These are phyloP conservation scores for Thuja plicata DNA, from an alignment of 83 land plant genomes.

Conservation along the genomic window DNA sequence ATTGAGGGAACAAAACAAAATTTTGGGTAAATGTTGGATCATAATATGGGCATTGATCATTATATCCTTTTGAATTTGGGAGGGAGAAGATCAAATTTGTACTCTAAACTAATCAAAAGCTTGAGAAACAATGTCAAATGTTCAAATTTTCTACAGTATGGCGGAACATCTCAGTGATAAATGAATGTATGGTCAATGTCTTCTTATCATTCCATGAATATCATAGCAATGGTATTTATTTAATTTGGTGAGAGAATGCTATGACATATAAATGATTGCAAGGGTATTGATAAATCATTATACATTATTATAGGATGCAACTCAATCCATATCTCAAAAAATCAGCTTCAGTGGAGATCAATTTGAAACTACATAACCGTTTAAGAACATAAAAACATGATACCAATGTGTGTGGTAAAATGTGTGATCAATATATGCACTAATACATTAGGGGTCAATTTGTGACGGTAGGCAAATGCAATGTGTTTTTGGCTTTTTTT, in stretches of 20 bases:
- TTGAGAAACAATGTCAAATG: neutral
- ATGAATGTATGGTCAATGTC: neutral
- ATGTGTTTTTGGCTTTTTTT: too few species aligned
- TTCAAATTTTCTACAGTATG: neutral
- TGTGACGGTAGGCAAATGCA: too few species aligned
- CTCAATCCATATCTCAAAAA: too few species aligned
- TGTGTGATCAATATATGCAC: too few species aligned
- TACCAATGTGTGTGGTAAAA: too few species aligned
- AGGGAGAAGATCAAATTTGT: neutral
- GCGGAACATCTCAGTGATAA: neutral
- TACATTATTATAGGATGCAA: too few species aligned
- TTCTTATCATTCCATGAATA: neutral
- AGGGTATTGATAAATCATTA: too few species aligned
- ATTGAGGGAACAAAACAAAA: neutral
- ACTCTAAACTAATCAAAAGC: neutral
- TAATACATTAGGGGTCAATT: too few species aligned
- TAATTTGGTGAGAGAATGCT: neutral
- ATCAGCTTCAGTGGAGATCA: too few species aligned
- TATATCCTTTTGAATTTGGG: neutral
- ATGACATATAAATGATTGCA: too few species aligned
- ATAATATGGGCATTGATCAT: neutral
- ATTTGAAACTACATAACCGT: too few species aligned
- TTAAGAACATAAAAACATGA: too few species aligned
- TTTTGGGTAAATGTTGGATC: neutral
- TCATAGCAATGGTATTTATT: neutral